These are phyloP conservation scores for Lepidium sativum DNA, from an alignment of 345 rosid genomes.

Conservation along the genomic window DNA sequence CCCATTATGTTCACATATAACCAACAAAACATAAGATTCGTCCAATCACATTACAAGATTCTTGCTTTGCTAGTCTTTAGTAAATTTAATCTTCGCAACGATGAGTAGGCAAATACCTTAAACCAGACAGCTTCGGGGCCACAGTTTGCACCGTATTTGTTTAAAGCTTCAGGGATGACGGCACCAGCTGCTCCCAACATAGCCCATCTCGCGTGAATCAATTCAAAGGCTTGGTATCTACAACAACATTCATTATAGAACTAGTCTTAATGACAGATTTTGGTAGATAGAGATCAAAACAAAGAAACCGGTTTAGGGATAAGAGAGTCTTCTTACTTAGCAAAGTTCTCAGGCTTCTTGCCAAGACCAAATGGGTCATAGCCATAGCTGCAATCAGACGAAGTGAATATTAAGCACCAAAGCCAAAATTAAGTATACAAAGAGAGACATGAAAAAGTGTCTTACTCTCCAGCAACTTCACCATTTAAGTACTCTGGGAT, in stretches of 20 bases:
- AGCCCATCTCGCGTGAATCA: slow-evolving; percentile 95
- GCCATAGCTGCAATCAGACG: slow-evolving; percentile 63
- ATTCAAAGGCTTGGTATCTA: slow-evolving; percentile 88
- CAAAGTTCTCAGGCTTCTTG: slow-evolving; percentile 88
- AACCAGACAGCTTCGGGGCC: slow-evolving; percentile 99
- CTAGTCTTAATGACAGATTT: neutral
- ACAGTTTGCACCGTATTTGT: slow-evolving; percentile 96
- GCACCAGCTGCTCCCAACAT: slow-evolving; percentile 98
- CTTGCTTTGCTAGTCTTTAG: neutral
- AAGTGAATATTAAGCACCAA: neutral
- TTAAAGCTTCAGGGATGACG: slow-evolving; percentile 90
- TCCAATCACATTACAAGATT: neutral
- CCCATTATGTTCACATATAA: neutral
- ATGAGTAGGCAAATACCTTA: slow-evolving; percentile 39
- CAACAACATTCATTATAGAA: slow-evolving; percentile 1
- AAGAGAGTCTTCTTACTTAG: slow-evolving; percentile 45
- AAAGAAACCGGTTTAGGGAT: neutral
- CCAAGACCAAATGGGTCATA: slow-evolving; percentile 95
- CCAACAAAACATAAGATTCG: neutral
- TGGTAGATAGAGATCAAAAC: neutral
- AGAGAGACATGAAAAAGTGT: neutral
- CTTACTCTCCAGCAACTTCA: slow-evolving; percentile 81
- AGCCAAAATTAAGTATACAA: neutral
- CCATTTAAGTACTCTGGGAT: slow-evolving; percentile 93
- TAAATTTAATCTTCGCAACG: neutral